These are phyloP conservation scores for Geotrichum phurueaensis DNA, from an alignment of 1,139 yeast species.

Conservation along the genomic window DNA sequence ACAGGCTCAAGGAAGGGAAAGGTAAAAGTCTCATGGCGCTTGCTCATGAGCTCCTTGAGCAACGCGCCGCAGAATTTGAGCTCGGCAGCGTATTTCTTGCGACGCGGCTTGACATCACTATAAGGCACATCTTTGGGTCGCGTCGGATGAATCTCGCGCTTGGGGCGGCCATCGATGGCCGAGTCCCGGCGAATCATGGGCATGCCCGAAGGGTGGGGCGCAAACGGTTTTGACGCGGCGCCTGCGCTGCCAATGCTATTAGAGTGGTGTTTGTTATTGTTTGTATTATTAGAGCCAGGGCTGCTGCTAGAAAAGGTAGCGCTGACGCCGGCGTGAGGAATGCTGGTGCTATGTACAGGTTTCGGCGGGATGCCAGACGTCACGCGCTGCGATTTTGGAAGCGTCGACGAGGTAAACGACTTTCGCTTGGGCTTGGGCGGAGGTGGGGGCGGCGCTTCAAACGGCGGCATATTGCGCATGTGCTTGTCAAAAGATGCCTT, in stretches of 20 bases:
- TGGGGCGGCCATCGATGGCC: slow-evolving; percentile 68
- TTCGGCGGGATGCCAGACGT: slow-evolving; percentile 26
- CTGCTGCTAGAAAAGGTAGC: not conserved
- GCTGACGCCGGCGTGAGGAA: not conserved
- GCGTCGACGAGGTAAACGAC: slow-evolving; percentile 23
- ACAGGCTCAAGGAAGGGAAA: slow-evolving; percentile 93
- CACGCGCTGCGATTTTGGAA: slow-evolving; percentile 28
- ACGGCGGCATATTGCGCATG: slow-evolving; percentile 85
- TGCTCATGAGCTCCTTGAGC: slow-evolving; percentile 71
- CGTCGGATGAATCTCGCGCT: slow-evolving; percentile 95
- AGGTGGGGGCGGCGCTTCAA: slow-evolving; percentile 42
- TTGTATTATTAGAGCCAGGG: slow-evolving; percentile 19
- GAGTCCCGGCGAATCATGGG: slow-evolving; percentile 60
- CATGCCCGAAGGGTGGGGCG: slow-evolving; percentile 43
- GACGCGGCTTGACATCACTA: slow-evolving; percentile 71
- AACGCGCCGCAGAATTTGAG: slow-evolving; percentile 79
- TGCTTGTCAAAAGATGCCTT: slow-evolving; percentile 93
- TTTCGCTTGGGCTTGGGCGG: slow-evolving; percentile 27
- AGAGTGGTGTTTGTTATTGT: not conserved
- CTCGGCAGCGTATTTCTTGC: slow-evolving; percentile 87
- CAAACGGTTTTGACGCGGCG: slow-evolving; percentile 30
- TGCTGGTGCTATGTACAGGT: not conserved
- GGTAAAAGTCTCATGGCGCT: slow-evolving; percentile 76
- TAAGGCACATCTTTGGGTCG: slow-evolving; percentile 89
- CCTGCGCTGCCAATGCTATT: not conserved